Percentiles rank a stretch among this genome's conserved stretches.
phyloP scores from a whole-genome alignment of 805 yeast species.

The Nakazawaea ambrosiae region DNA sequence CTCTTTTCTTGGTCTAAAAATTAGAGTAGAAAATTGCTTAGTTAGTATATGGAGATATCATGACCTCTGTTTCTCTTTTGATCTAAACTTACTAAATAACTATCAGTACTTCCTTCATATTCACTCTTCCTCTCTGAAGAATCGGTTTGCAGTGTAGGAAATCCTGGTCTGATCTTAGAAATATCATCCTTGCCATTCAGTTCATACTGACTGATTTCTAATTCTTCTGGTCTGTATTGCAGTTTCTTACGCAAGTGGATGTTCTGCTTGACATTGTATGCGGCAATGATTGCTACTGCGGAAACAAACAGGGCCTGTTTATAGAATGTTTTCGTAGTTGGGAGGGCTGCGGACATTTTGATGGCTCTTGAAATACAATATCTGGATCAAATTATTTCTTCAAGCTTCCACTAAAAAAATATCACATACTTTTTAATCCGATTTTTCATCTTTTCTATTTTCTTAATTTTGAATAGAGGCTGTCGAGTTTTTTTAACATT shows the following conservation, averaged over 20 bases:
- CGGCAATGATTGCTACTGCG: conserved; percentile 24
- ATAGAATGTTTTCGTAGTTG: conserved; percentile 15
- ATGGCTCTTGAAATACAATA: not conserved
- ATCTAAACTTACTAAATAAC: conserved; percentile 44
- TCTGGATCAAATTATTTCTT: not conserved
- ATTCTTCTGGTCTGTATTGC: conserved; percentile 29
- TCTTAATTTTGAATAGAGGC: too few relatives aligned
- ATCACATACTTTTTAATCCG: too few relatives aligned
- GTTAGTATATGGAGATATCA: not conserved
- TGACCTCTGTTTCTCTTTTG: too few relatives aligned
- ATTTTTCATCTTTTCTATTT: too few relatives aligned
- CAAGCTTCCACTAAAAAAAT: too few relatives aligned
- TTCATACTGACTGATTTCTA: conserved; percentile 18
- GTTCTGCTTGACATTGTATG: conserved; percentile 26
- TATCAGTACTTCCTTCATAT: conserved; percentile 62
- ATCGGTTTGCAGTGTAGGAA: conserved; percentile 33
- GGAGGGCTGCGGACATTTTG: conserved; percentile 6
- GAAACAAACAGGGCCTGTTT: conserved; percentile 23
- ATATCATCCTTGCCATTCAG: conserved; percentile 25
- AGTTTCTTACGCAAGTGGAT: conserved; percentile 26
- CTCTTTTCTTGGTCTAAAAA: conserved; percentile 24
- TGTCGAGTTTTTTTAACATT: too few relatives aligned
- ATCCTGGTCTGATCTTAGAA: conserved; percentile 46
- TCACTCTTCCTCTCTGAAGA: conserved; percentile 44
- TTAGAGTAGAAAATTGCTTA: too few relatives aligned